These are phyloP conservation scores for Stenocarpella maydis DNA, from an alignment of 2,329 filamentous ascomycete species.

Conservation along the genomic window DNA sequence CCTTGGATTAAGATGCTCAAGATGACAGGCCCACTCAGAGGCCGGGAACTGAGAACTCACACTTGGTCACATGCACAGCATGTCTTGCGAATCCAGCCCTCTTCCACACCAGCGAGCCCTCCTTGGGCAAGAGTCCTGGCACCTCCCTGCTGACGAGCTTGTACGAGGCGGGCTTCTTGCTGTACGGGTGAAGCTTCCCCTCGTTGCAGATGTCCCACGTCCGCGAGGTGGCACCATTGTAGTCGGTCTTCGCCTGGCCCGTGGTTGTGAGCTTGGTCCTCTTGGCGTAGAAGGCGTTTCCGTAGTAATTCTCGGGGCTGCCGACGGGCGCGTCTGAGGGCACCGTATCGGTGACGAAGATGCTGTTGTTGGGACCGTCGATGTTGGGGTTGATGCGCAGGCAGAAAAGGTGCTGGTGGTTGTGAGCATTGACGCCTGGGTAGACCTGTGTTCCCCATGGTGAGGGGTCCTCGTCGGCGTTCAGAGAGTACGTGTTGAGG, in stretches of 20 bases:
- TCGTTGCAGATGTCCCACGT: conserved; percentile 94
- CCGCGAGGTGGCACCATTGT: conserved; percentile 78
- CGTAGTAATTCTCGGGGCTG: conserved; percentile 83
- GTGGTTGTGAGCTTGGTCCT: conserved; percentile 81
- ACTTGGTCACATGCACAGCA: conserved; percentile 88
- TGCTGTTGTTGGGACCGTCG: conserved; percentile 83
- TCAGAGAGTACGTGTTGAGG: conserved; percentile 88
- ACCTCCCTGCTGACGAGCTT: conserved; percentile 91
- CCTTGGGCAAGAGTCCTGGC: conserved; percentile 79
- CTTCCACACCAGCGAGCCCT: conserved; percentile 86
- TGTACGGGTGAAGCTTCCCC: conserved; percentile 84
- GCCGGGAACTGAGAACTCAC: conserved; percentile 59
- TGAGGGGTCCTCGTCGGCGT: conserved; percentile 79
- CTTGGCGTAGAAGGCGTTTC: conserved; percentile 88
- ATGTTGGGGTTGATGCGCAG: conserved; percentile 87
- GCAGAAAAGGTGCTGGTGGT: conserved; percentile 96
- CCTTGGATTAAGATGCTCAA: background rate
- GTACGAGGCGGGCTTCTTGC: conserved; percentile 84
- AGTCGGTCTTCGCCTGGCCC: conserved; percentile 76
- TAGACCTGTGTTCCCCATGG: conserved; percentile 95
- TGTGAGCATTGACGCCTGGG: conserved; percentile 89
- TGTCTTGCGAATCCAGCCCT: conserved; percentile 87
- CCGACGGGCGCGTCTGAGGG: conserved; percentile 77
- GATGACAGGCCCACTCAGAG: background rate
- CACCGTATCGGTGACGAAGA: conserved; percentile 83